Base-by-base conservation (phyloP, 306 rosid species). In the Abrus pulchellus region DNA sequence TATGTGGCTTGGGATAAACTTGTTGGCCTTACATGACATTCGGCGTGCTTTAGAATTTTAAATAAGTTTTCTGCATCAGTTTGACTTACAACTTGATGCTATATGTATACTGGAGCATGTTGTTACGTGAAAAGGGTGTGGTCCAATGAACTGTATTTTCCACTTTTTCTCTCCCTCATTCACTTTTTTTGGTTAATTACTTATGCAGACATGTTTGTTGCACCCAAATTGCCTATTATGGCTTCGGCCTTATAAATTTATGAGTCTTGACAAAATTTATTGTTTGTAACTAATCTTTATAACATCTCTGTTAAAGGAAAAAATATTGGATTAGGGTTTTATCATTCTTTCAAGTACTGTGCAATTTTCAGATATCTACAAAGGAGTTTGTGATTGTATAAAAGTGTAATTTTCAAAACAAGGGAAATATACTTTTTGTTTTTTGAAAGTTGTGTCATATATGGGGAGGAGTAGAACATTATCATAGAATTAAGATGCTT, bases 1-100 rank as follows among this genome's bases (percentile, higher is more conserved):
- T 96, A 92, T 9, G 92, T 3, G 52, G 13, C 76, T 59, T 76
- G 52, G 59, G 69, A 83, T 70, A 47, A 36, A 52, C 54, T 50
- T 59, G 13, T 52, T 68, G 47, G 1, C 65, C 45, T 64, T 72
- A 6, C 57, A 34, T 77, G 28, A 9, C 8, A 40, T 64, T 61
- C 55, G 27, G 5, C 34, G 43, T 63, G 56, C 63, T 73, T 74
- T 44, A 10, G 54, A 36, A 62, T 50, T 62, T 60, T 59, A 54
- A 68, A 52, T 6, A 57, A 74, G 6, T 72, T 49, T 30, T 71
- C 43, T 55, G 34, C 44, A 34, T 57, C 56, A 40, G 61, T 49
- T 67, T 70, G 28, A 40, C 14, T 82, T 79, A 10, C 34, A 3
- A 43, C 27, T 80, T 10, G 49, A 3, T 54, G 5, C 27, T 20